Percentiles rank a stretch among this genome's conserved stretches.
Evolutionary conservation across 2,329 filamentous ascomycete genomes (phyloP).

Genomic region (Cryoendolithus antarcticus): DNA sequence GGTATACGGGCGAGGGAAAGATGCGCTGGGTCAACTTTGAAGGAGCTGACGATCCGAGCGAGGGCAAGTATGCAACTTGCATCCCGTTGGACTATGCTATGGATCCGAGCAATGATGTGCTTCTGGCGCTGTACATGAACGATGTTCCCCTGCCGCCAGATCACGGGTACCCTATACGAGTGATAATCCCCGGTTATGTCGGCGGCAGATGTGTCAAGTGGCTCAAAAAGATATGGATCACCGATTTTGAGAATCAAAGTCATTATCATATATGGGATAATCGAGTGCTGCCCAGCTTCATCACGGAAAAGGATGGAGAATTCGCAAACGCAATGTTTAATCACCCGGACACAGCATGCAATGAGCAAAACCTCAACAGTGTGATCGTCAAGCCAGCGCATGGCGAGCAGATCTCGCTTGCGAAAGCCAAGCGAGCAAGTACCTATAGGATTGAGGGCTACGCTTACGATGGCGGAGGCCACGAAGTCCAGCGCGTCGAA

Average conservation of each 20-base stretch:
- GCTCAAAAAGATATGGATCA: slow-evolving; percentile 29
- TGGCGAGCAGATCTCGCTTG: slow-evolving; percentile 31
- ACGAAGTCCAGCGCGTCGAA: slow-evolving; percentile 39
- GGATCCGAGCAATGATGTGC: slow-evolving; percentile 35
- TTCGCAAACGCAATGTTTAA: slow-evolving; percentile 35
- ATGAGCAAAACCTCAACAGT: slow-evolving; percentile 39
- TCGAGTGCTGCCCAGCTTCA: slow-evolving; percentile 34
- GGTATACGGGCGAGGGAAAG: slow-evolving; percentile 10
- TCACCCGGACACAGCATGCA: slow-evolving; percentile 37
- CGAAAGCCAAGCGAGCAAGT: slow-evolving; percentile 25
- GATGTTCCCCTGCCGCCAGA: slow-evolving; percentile 28
- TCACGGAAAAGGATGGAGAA: slow-evolving; percentile 37
- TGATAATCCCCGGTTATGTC: slow-evolving; percentile 31
- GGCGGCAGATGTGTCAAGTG: slow-evolving; percentile 32
- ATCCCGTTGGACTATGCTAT: slow-evolving; percentile 38
- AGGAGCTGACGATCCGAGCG: slow-evolving; percentile 35
- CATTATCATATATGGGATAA: slow-evolving; percentile 41
- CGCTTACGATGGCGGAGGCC: slow-evolving; percentile 39
- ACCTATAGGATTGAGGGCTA: slow-evolving; percentile 36
- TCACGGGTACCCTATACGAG: slow-evolving; percentile 32
- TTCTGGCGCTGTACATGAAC: slow-evolving; percentile 44
- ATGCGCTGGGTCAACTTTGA: slow-evolving; percentile 38
- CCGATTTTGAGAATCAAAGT: slow-evolving; percentile 28
- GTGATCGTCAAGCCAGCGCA: slow-evolving; percentile 36
- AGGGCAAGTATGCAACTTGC: slow-evolving; percentile 37